Evolutionary conservation across 2,329 filamentous ascomycete species (phyloP), one percentile per base, ranked within the genome.

Genomic region (Scopulariopsis brevicaulis): DNA sequence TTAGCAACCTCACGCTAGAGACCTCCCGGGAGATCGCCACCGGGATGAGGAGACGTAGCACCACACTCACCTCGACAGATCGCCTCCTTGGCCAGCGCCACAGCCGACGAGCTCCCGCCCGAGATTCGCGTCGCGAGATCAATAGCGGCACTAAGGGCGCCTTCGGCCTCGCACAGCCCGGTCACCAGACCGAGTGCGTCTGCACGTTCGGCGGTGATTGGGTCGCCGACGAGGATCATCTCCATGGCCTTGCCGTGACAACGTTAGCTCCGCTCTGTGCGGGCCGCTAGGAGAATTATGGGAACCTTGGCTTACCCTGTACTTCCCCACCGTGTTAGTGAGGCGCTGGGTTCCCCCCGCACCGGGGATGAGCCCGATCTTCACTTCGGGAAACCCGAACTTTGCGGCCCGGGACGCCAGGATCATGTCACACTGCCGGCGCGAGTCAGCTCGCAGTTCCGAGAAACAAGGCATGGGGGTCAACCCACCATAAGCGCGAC

Each of bases 401-500:
- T 67, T 68, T 58, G 69, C 67, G 54, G 61, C 63, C 15, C 65
- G 63, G 34, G 71, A 68, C 15, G 70, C 68, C 54, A 71, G 68
- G 56, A 74, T 71, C 46, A 74, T 63, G 60, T 74, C 72, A 57
- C 71, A 74, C 70, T 73, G 4, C 18, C 40, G 40, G 40, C 37
- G 28, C n/a, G 4, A 8, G 15, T 48, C 28, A 48, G 32, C 25
- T n/a, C 2, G 25, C 25, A 22, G n/a, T 34, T 25, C 40, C 32
- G 20, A 11, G 25, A 14, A 20, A 22, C 20, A 2, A 15, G 25
- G 37, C 2, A 18, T 1, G 55, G 40, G 14, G 22, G 40, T 67
- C 25, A 67, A 66, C 63, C 66, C 65, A 77, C 74, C 63, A 73
- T 73, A 34, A 79, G 67, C 4, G 75, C 76, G 50, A 80, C 64